Evolutionary conservation across 805 yeast species (phyloP).

Genomic region (Metschnikowia borealis): DNA sequence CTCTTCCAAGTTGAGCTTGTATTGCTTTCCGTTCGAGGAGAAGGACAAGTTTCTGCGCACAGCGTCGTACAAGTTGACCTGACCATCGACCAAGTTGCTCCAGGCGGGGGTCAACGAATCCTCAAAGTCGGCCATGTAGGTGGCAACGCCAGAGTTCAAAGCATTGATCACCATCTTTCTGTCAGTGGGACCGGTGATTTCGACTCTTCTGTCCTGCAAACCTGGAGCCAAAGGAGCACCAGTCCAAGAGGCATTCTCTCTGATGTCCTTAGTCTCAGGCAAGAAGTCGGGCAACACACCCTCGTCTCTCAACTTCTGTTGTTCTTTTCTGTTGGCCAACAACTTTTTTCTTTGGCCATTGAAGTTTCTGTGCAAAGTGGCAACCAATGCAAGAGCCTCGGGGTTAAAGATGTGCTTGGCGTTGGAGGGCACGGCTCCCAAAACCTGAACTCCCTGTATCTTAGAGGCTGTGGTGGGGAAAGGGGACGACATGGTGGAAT

Average conservation of each 20-base stretch:
- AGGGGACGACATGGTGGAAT: constrained; percentile 26
- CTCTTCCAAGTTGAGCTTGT: constrained; percentile 41
- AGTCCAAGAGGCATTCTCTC: constrained; percentile 72
- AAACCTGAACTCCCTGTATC: constrained; percentile 50
- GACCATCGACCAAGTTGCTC: constrained; percentile 76
- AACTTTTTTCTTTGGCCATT: constrained; percentile 56
- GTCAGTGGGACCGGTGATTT: constrained; percentile 84
- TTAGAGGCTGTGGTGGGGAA: constrained; percentile 43
- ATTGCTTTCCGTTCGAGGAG: constrained; percentile 41
- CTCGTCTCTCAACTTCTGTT: constrained; percentile 57
- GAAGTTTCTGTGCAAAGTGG: constrained; percentile 70
- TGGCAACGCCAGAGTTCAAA: constrained; percentile 70
- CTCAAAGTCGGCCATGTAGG: constrained; percentile 85
- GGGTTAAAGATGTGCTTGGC: constrained; percentile 54
- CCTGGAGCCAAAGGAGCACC: constrained; percentile 74
- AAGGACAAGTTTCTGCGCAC: constrained; percentile 58
- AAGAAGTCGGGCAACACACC: constrained; percentile 62
- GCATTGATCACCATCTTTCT: constrained; percentile 83
- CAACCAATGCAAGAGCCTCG: constrained; percentile 66
- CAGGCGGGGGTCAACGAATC: constrained; percentile 84
- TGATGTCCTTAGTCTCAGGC: constrained; percentile 63
- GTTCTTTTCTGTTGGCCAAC: constrained; percentile 56
- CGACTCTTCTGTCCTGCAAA: constrained; percentile 68
- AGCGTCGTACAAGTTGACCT: constrained; percentile 73
- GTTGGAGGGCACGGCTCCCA: constrained; percentile 47